Evolutionary conservation across 164 flowering plant genomes (phyloP).

Genomic region (Berberis vulgaris): DNA sequence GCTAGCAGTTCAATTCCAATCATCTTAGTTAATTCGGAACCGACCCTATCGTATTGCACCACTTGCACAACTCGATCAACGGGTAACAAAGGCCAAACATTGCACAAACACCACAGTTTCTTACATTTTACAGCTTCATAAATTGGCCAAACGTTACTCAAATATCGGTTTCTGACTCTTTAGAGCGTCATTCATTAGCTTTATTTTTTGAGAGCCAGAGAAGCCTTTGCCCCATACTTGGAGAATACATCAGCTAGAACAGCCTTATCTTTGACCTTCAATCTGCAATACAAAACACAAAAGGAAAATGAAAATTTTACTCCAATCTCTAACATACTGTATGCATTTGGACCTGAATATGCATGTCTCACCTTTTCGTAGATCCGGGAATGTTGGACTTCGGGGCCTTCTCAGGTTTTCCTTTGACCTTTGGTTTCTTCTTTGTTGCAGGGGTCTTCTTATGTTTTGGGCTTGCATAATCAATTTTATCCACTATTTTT

Average conservation of each 20-base stretch:
- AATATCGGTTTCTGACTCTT: neutral
- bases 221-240: constrained; percentile 35
- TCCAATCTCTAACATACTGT: neutral
- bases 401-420: constrained; percentile 20
- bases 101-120: too few species aligned
- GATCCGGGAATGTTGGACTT: constrained; percentile 48
- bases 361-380: constrained; percentile 40
- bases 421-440: constrained; percentile 21
- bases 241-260: constrained; percentile 49
- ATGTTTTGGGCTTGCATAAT: constrained; percentile 10
- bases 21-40: neutral
- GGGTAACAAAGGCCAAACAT: too few species aligned
- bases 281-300: constrained; percentile 36
- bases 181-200: neutral
- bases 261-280: constrained; percentile 56
- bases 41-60: neutral
- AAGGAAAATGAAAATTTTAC: neutral
- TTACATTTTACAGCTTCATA: too few species aligned
- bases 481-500: neutral
- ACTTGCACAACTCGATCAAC: neutral
- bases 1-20: neutral
- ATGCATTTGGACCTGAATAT: neutral
- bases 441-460: constrained; percentile 6
- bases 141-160: too few species aligned
- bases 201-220: constrained; percentile 13